Conservation (phyloP, 2,329 filamentous ascomycete genomes). For the Cercospora zeae-maydis region DNA sequence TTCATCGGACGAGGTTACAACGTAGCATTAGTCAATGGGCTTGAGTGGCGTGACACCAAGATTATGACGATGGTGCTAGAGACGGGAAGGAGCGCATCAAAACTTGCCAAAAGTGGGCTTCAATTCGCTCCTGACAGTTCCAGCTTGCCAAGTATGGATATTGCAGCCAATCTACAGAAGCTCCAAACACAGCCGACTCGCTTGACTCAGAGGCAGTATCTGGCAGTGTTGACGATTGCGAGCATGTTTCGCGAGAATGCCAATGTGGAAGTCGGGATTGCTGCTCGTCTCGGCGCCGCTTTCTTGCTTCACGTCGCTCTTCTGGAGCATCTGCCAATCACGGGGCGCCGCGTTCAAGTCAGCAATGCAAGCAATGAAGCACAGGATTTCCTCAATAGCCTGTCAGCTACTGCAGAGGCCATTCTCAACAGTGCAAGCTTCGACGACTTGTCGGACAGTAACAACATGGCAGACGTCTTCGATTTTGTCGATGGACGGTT, state of each 20-base stretch:
- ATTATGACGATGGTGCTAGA: constrained; percentile 51
- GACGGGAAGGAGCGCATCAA: constrained; percentile 15
- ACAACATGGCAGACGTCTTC: constrained; percentile 42
- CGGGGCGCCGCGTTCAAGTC: constrained; percentile 29
- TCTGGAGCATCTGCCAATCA: constrained; percentile 31
- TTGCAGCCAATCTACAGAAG: constrained; percentile 18
- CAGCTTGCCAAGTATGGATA: constrained; percentile 16
- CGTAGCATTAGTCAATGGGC: constrained; percentile 60
- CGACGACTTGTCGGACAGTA: constrained; percentile 14
- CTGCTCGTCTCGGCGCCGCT: constrained; percentile 21
- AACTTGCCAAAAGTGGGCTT: constrained; percentile 3
- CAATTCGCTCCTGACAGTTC: neutral
- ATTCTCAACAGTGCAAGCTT: constrained; percentile 37
- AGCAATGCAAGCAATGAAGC: constrained; percentile 10
- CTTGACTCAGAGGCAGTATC: constrained; percentile 29
- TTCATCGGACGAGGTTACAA: constrained; percentile 58
- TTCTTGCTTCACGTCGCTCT: constrained; percentile 34
- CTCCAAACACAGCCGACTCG: constrained; percentile 13
- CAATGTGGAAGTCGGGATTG: neutral
- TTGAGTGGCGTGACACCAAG: constrained; percentile 64
- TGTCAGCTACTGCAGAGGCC: constrained; percentile 38
- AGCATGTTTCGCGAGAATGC: constrained; percentile 19
- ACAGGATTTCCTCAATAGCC: constrained; percentile 29
- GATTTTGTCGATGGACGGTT: constrained; percentile 57
- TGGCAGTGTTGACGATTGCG: constrained; percentile 29